Evolutionary conservation across 2,329 filamentous ascomycete species (phyloP), one percentile per base, ranked within the genome.

Genomic region (Colletotrichum euphorbiae): DNA sequence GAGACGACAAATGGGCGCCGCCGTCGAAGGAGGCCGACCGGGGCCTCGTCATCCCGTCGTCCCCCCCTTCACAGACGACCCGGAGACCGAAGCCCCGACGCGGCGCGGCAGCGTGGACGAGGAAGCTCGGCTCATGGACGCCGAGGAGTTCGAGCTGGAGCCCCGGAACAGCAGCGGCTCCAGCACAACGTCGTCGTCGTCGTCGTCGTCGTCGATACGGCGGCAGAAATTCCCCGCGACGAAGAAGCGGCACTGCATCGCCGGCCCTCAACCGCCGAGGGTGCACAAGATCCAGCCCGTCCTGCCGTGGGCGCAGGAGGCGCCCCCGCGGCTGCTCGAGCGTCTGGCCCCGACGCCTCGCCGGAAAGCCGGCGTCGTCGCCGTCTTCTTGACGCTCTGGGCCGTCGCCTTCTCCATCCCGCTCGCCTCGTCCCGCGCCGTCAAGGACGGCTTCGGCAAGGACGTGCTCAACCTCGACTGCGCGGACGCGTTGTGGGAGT

Each of bases 61-160:
- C 24, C 4, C 5, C 17, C 65, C 65, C 6, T 68, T 68, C 65
- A 68, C 43, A 15, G 65, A 68, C 65, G 62, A 61, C 36, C 58
- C 58, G 4, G 45, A 19, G 24, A 55, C 33, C 58, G 63, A 56
- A 24, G 54, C 54, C 33, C 54, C 17, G 43, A 36, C 62, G 48
- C 60, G 45, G 13, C 36, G 21, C 38, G 45, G 52, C 12, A 62
- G 57, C 42, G n/a, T 48, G 8, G 65, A 68, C 40, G 65, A 68
- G 19, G 65, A 64, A 46, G 65, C 65, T 17, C 31, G 54, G 65
- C 46, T 61, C 1, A 24, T 52, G 9, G 57, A 33, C 55, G 55
- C 40, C 58, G 65, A 68, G 31, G 54, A 52, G 33, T 68, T 54
- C 60, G 65, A 68, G 21, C 65, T 68, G 12, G 65, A 54, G 51